Evolutionary conservation across 2,329 filamentous ascomycete species (phyloP).

Genomic region (Pseudogymnoascus sp.): DNA sequence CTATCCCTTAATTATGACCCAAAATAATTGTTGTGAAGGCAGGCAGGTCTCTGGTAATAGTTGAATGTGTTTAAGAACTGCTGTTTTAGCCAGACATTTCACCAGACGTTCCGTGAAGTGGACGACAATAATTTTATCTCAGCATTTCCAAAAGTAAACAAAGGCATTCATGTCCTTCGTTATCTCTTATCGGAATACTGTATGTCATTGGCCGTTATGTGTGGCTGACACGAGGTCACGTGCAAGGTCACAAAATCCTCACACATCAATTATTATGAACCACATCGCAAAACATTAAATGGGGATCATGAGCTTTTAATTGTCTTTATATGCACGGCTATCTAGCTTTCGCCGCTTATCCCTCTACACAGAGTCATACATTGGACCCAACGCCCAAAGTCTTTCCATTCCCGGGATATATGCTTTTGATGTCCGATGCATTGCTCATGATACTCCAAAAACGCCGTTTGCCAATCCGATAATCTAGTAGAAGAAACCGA

Average conservation of each 20-base stretch:
- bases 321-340: constrained; percentile 28
- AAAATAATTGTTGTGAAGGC: neutral
- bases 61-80: neutral
- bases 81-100: neutral
- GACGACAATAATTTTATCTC: neutral
- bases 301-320: constrained; percentile 26
- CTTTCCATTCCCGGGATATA: constrained; percentile 16
- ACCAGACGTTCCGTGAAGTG: neutral
- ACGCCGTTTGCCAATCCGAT: constrained; percentile 17
- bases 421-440: constrained; percentile 11
- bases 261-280: neutral
- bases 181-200: neutral
- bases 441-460: constrained; percentile 25
- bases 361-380: neutral
- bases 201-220: neutral
- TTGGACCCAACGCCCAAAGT: neutral
- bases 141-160: neutral
- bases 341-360: constrained; percentile 20
- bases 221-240: neutral
- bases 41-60: neutral
- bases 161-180: neutral
- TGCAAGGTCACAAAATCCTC: neutral
- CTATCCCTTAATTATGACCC: neutral
- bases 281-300: neutral
- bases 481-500: constrained; percentile 96